Base-by-base conservation (phyloP, 2,329 filamentous ascomycete species). In the Fusarium sp. region DNA sequence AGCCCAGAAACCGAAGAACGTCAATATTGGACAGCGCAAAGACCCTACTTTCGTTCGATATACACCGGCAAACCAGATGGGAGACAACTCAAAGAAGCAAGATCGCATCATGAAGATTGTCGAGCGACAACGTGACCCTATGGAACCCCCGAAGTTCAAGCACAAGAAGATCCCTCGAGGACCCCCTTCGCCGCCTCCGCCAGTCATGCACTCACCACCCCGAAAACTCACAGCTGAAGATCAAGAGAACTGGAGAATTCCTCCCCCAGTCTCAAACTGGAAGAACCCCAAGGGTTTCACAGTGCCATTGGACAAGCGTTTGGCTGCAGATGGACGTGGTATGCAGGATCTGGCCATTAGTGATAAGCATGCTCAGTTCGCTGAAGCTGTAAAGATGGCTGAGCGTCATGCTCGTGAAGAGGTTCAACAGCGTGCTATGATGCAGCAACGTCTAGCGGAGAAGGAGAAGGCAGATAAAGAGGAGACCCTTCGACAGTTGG, bases 211-310 rank as follows among this genome's bases (percentile, higher is more conserved):
- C 79, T 97, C 93, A 4, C 96, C 96, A 16, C 94, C 96, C 0
- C 86, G 96, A 67, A 99, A 98, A 77, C 86, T 99, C 66, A 99
- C 96, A 2, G 96, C 95, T 8, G 94, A 97, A 79, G 96, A 99
- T 74, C 95, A 98, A 80, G 96, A 98, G 79, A 93, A 93, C 62
- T 99, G 96, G 96, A 94, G 91, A 76, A 98, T 89, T 42, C 87
- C 85, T 0, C 94, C 95, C 4, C 93, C 95, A 0, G 91, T 99
- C 3, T 97, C 93, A 21, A 98, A 98, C 80, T 99, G 96, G 96
- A 99, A 99, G 87, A 99, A 99, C 79, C 93, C 95, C 2, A 98
- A 98, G 83, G 96, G 96, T 75, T 99, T 97, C 77, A 99, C 96
- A 0, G 93, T 99, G 2, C 93, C 96, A 1, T 81, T 99, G 53